phyloP scores from a whole-genome alignment of 2,329 filamentous ascomycete species.

The Zalaria obscura region DNA sequence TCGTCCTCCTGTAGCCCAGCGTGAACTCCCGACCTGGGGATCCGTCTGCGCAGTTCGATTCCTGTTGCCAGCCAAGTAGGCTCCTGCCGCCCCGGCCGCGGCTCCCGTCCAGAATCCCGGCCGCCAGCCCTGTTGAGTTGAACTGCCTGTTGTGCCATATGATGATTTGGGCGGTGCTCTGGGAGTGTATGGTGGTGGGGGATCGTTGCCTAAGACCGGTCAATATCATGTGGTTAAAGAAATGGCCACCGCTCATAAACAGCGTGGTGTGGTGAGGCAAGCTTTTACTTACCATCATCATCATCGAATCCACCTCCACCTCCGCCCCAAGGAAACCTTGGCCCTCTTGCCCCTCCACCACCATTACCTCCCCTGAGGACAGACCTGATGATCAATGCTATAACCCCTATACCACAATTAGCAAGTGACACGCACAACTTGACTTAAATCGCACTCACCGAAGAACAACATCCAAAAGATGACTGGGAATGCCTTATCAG shows the following conservation, averaged over 20 bases:
- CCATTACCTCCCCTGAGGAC: slow-evolving; percentile 3
- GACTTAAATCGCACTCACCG: slow-evolving; percentile 12
- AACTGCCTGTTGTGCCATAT: slow-evolving; percentile 3
- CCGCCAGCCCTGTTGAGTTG: slow-evolving; percentile 38
- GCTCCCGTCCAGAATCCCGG: slow-evolving; percentile 64
- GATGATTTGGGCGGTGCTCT: slow-evolving; percentile 5
- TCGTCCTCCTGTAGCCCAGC: slow-evolving; percentile 16
- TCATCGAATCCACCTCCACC: slow-evolving; percentile 28
- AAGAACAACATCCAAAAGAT: slow-evolving; percentile 52
- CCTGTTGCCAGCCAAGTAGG: slow-evolving; percentile 44
- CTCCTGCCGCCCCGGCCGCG: slow-evolving; percentile 54
- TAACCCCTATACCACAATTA: slow-evolving; percentile 8
- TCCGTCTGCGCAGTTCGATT: slow-evolving; percentile 9
- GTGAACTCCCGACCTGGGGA: slow-evolving; percentile 17
- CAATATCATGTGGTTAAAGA: neutral
- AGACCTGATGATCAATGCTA: slow-evolving; percentile 11
- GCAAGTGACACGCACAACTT: neutral
- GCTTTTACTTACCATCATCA: slow-evolving; percentile 17
- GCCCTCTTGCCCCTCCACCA: slow-evolving; percentile 1
- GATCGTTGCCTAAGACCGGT: slow-evolving; percentile 27
- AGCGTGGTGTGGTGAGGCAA: too few relatives aligned
- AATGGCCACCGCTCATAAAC: neutral
- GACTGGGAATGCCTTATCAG: slow-evolving; percentile 15
- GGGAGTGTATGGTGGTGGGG: slow-evolving; percentile 34
- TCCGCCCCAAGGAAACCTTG: slow-evolving; percentile 16